A percentile compares a stretch with the other conserved stretches of the same genome.
phyloP scores from a whole-genome alignment of 1,284 basidiomycete species.

The Rhodotorula sp. region DNA sequence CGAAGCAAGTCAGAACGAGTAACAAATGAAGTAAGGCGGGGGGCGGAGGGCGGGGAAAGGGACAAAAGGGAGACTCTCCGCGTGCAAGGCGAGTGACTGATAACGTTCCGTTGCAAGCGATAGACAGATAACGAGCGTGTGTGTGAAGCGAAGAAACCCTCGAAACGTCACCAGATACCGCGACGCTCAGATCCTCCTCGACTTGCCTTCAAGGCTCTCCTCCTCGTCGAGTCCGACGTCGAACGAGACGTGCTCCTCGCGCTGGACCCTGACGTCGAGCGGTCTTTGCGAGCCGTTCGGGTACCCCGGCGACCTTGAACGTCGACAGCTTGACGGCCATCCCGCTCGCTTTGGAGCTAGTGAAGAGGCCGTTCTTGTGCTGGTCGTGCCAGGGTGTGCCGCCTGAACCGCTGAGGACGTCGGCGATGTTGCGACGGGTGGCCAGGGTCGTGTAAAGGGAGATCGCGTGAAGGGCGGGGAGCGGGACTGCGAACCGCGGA shows the following conservation, averaged over 20 bases:
- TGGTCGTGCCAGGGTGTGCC: not conserved
- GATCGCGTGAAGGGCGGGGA: slow-evolving; percentile 29
- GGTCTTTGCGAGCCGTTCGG: too few relatives aligned
- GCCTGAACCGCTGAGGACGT: not conserved
- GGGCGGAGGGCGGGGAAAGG: not conserved
- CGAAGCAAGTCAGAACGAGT: too few relatives aligned
- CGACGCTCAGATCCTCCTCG: not conserved
- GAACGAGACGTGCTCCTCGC: not conserved
- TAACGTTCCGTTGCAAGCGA: not conserved
- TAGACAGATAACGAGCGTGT: not conserved
- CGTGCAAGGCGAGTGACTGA: not conserved
- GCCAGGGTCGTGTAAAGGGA: slow-evolving; percentile 26
- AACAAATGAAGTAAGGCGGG: too few relatives aligned
- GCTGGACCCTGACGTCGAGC: not conserved
- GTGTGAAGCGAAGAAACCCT: too few relatives aligned
- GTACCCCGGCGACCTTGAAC: too few relatives aligned
- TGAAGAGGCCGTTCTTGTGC: too few relatives aligned
- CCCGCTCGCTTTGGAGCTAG: not conserved
- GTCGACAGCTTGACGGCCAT: too few relatives aligned
- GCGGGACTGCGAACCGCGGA: slow-evolving; percentile 2
- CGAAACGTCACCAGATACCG: too few relatives aligned
- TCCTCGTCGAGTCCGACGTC: not conserved
- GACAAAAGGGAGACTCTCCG: not conserved
- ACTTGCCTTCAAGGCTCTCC: not conserved
- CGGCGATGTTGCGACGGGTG: not conserved